These are phyloP conservation scores for Melaleuca alternifolia DNA, from an alignment of 345 rosid genomes.

Conservation along the genomic window DNA sequence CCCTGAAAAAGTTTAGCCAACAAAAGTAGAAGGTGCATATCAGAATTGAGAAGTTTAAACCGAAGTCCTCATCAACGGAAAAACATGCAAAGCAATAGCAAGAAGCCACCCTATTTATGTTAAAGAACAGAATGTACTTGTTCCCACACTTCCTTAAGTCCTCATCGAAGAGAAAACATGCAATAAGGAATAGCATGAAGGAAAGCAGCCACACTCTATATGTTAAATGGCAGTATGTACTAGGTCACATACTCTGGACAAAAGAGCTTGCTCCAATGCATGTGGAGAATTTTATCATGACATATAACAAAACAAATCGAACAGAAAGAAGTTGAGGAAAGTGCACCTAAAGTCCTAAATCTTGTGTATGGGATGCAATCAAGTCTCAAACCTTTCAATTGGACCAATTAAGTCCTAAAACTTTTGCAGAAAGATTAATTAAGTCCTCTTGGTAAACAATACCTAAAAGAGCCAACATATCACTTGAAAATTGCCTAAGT, in stretches of 20 bases:
- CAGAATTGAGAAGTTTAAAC: background rate
- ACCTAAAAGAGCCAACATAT: background rate
- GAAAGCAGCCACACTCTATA: background rate
- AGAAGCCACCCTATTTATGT: background rate
- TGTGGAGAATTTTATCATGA: background rate
- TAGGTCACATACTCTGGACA: background rate
- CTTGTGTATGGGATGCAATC: background rate
- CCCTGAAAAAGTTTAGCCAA: constrained; percentile 45
- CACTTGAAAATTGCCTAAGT: background rate
- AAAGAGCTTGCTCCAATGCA: background rate
- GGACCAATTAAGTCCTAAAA: background rate
- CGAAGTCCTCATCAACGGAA: background rate
- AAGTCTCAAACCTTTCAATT: background rate
- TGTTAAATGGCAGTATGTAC: background rate
- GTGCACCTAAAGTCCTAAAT: background rate
- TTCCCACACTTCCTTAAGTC: background rate
- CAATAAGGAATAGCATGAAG: background rate
- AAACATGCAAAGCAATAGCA: background rate
- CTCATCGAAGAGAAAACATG: background rate
- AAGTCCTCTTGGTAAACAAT: background rate
- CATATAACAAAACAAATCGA: background rate
- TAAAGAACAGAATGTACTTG: background rate
- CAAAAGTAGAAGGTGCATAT: background rate
- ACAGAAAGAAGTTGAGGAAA: background rate
- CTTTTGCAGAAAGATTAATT: background rate